phyloP scores from a whole-genome alignment of 257 asterid species.

The Fraxinus americana region DNA sequence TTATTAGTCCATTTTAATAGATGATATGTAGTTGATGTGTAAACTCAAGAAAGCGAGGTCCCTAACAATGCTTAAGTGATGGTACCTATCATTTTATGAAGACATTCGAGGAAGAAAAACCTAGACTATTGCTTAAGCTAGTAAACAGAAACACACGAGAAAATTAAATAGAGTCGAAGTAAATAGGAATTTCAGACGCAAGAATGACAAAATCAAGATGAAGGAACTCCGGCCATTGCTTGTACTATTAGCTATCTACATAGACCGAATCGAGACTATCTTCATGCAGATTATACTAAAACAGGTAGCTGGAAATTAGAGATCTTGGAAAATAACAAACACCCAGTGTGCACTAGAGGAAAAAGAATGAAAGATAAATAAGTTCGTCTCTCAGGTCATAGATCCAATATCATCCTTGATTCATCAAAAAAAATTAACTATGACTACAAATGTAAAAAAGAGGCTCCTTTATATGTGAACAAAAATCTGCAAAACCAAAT shows the following conservation, averaged over 20 bases:
- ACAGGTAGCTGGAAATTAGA: conserved; percentile 7
- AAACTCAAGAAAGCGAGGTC: conserved; percentile 12
- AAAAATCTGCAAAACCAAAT: neutral
- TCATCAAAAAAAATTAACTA: neutral
- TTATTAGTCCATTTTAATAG: conserved; percentile 13
- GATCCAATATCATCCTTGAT: neutral
- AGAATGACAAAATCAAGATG: neutral
- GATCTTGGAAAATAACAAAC: neutral
- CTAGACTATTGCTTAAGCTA: neutral
- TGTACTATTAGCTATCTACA: neutral
- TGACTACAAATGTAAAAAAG: conserved; percentile 2
- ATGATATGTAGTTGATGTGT: conserved; percentile 10
- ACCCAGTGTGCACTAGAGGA: neutral
- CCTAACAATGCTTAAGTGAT: neutral
- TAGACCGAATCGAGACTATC: neutral
- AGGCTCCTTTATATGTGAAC: conserved; percentile 1
- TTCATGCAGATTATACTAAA: conserved; percentile 6
- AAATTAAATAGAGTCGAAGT: neutral
- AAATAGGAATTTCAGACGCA: neutral
- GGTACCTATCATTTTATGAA: neutral
- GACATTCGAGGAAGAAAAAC: neutral
- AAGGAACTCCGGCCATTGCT: neutral
- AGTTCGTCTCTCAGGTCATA: neutral
- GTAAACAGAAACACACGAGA: neutral
- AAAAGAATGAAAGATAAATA: conserved; percentile 1